These are phyloP conservation scores for Dothistroma pini DNA, from an alignment of 2,329 filamentous ascomycete species.

Conservation along the genomic window DNA sequence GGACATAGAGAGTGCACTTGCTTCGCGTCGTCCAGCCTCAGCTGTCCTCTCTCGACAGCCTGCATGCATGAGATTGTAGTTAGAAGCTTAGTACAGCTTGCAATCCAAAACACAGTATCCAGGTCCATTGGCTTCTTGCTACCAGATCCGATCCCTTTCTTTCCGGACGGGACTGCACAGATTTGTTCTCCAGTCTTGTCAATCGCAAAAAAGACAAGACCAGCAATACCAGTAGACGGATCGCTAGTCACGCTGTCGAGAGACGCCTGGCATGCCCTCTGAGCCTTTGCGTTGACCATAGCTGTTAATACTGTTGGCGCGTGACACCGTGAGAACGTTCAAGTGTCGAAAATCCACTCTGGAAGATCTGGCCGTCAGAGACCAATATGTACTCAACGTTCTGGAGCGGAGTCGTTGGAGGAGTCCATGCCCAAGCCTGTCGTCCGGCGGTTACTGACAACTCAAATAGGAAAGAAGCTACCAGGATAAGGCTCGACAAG, in stretches of 20 bases:
- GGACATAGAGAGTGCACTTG: constrained; percentile 41
- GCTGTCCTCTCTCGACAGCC: constrained; percentile 42
- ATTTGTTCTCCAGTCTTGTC: constrained; percentile 44
- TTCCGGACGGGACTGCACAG: constrained; percentile 42
- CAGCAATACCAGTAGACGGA: constrained; percentile 36
- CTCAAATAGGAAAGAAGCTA: not conserved
- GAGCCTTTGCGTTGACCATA: constrained; percentile 29
- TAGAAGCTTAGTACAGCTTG: constrained; percentile 49
- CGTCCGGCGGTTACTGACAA: not conserved
- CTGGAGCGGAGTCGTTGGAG: not conserved
- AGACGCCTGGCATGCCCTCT: constrained; percentile 37
- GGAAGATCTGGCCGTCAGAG: not conserved
- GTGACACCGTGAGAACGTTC: no score
- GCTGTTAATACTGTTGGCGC: not conserved
- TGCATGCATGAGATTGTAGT: constrained; percentile 47
- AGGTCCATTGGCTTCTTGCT: constrained; percentile 53
- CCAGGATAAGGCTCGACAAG: not conserved
- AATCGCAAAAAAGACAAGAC: constrained; percentile 45
- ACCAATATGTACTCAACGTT: not conserved
- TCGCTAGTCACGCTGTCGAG: constrained; percentile 34
- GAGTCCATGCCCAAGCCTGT: not conserved
- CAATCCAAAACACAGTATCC: constrained; percentile 57
- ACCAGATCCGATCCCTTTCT: constrained; percentile 33
- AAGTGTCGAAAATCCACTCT: not conserved
- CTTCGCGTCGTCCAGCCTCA: constrained; percentile 42